Evolutionary conservation across 768 basidiomycete species (phyloP).

Genomic region (Agrocybe pediades): DNA sequence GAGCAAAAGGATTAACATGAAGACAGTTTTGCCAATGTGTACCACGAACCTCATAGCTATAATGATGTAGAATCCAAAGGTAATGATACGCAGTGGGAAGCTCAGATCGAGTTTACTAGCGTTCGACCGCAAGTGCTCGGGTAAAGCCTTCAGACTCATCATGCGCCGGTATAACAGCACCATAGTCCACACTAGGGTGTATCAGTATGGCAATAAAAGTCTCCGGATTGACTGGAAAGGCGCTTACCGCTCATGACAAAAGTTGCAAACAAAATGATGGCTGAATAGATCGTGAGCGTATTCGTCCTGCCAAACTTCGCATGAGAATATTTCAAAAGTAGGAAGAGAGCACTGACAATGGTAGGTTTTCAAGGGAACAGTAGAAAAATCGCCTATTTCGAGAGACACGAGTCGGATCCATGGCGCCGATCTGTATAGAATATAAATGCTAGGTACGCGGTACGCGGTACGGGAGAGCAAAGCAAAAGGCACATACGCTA

Average conservation of each 20-base stretch:
- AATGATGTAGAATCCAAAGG: constrained; percentile 44
- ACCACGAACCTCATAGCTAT: constrained; percentile 38
- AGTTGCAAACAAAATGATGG: constrained; percentile 38
- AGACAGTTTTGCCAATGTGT: neutral
- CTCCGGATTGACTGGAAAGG: neutral
- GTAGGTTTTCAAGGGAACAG: constrained; percentile 41
- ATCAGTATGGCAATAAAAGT: neutral
- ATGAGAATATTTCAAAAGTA: neutral
- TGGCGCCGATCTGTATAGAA: constrained; percentile 39
- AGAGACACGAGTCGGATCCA: constrained; percentile 35
- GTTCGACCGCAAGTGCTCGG: neutral
- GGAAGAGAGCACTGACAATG: constrained; percentile 31
- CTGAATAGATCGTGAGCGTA: constrained; percentile 38
- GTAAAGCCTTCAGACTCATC: constrained; percentile 6
- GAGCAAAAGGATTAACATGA: neutral
- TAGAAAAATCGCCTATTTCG: constrained; percentile 55
- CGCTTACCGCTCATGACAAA: constrained; percentile 39
- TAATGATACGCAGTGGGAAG: constrained; percentile 45
- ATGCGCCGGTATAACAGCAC: constrained; percentile 39
- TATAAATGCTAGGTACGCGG: neutral
- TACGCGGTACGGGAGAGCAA: too few species aligned
- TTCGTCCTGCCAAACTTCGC: constrained; percentile 38
- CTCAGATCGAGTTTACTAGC: constrained; percentile 37
- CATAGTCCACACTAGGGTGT: constrained; percentile 39
- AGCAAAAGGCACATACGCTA: constrained; percentile 28